phyloP scores from a whole-genome alignment of 768 basidiomycete species.

The Pleurotus ostreatus region DNA sequence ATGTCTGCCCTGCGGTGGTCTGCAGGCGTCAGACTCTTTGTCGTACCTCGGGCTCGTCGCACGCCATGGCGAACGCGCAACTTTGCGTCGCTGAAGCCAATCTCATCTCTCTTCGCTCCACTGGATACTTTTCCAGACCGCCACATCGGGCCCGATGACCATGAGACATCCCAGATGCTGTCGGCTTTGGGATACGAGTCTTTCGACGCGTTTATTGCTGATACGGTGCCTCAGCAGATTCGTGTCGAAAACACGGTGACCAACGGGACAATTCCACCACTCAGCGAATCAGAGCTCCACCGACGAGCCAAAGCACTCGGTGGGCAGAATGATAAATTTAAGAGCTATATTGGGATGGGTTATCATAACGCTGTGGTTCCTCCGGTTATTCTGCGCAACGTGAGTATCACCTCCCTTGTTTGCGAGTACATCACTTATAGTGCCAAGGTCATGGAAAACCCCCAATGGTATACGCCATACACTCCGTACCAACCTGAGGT shows the following conservation, averaged over 20 bases:
- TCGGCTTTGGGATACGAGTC: constrained; percentile 75
- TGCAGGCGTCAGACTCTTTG: constrained; percentile 14
- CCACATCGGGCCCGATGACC: constrained; percentile 88
- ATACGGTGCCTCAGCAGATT: constrained; percentile 79
- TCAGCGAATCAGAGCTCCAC: constrained; percentile 85
- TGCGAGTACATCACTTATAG: not conserved
- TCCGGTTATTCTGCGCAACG: constrained; percentile 92
- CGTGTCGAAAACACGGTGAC: constrained; percentile 61
- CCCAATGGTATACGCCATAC: constrained; percentile 97
- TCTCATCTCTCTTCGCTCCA: constrained; percentile 69
- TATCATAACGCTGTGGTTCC: constrained; percentile 94
- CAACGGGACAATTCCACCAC: constrained; percentile 63
- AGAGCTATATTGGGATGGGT: constrained; percentile 98
- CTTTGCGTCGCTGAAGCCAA: constrained; percentile 59
- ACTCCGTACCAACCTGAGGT: constrained; percentile 97
- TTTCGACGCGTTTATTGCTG: constrained; percentile 84
- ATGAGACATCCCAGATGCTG: constrained; percentile 83
- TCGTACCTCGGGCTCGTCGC: constrained; percentile 14
- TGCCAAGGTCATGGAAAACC: constrained; percentile 82
- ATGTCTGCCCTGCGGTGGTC: constrained; percentile 31
- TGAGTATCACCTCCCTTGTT: constrained; percentile 27
- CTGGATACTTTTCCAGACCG: constrained; percentile 88
- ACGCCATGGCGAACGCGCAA: constrained; percentile 23
- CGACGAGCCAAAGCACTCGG: constrained; percentile 73
- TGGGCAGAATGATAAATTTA: constrained; percentile 74